Conservation (phyloP, 495 filamentous ascomycete genomes). For the Neurospora pannonica region DNA sequence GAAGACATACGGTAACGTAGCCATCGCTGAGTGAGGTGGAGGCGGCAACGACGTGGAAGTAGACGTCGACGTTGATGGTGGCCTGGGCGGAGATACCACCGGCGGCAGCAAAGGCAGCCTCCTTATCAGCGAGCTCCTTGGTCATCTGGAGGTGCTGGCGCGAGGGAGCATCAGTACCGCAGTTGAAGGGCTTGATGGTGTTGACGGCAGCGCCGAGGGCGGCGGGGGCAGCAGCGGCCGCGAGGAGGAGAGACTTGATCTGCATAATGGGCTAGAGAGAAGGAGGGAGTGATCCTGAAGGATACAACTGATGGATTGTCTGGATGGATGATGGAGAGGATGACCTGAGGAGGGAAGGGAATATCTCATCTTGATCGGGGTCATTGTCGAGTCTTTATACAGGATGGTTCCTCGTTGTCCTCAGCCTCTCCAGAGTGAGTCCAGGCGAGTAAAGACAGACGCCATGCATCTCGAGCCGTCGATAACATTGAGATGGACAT, state of each 20-base stretch:
- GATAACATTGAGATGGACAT: background rate
- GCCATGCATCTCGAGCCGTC: background rate
- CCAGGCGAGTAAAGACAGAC: background rate
- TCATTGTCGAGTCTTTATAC: background rate
- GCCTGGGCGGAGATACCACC: conserved; percentile 16
- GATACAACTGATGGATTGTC: background rate
- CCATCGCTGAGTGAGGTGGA: conserved; percentile 36
- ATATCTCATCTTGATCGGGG: background rate
- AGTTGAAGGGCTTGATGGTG: conserved; percentile 12
- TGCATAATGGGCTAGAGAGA: conserved; percentile 21
- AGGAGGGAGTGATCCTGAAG: background rate
- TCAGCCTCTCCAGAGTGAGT: background rate
- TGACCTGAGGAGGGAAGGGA: background rate
- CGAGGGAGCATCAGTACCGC: conserved; percentile 34
- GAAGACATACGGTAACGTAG: conserved; percentile 38
- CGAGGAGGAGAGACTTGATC: conserved; percentile 23
- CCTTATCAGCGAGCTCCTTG: conserved; percentile 21
- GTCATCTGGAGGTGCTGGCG: conserved; percentile 24
- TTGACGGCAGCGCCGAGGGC: conserved; percentile 18
- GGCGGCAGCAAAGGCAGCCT: conserved; percentile 8
- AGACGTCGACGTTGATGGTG: conserved; percentile 38
- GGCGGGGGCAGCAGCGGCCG: conserved; percentile 21
- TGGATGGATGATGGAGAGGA: background rate
- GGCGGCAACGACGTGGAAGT: conserved; percentile 54
- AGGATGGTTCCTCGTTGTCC: background rate